Percentiles rank a stretch among this genome's conserved stretches.
These are phyloP conservation scores for Chlorociboria aeruginascens DNA, from an alignment of 495 filamentous ascomycete genomes.

Conservation along the genomic window DNA sequence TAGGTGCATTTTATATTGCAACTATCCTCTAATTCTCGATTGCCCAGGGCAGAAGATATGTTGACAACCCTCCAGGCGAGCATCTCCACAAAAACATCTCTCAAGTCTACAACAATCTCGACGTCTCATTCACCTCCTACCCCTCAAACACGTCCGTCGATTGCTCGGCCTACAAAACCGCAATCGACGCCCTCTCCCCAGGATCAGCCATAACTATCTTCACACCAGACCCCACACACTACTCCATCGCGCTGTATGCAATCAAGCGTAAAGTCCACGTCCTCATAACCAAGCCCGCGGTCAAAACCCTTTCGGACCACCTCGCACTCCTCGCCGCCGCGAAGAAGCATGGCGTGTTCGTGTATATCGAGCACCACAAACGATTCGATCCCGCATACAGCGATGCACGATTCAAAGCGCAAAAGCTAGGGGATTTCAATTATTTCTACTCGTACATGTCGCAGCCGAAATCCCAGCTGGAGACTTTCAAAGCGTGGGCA, in stretches of 20 bases:
- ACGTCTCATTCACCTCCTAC: conserved; percentile 71
- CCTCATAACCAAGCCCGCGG: conserved; percentile 90
- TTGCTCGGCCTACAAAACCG: conserved; percentile 75
- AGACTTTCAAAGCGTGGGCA: conserved; percentile 95
- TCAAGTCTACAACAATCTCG: conserved; percentile 75
- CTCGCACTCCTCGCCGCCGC: conserved; percentile 58
- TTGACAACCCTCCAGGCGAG: conserved; percentile 39
- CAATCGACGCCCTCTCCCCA: conserved; percentile 71
- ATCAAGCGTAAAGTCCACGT: conserved; percentile 81
- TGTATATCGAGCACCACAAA: conserved; percentile 95
- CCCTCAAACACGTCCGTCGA: conserved; percentile 61
- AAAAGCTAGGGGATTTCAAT: conserved; percentile 78
- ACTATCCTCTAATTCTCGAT: neutral
- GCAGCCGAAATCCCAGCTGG: conserved; percentile 83
- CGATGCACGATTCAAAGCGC: conserved; percentile 67
- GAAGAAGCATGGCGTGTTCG: conserved; percentile 67
- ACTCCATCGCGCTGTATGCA: conserved; percentile 87
- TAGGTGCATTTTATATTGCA: conserved; percentile 27
- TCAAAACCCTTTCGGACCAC: conserved; percentile 72
- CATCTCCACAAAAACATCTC: conserved; percentile 85
- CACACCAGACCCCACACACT: conserved; percentile 90
- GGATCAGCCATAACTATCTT: conserved; percentile 94
- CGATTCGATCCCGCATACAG: conserved; percentile 87
- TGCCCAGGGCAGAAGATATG: neutral
- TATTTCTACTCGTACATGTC: conserved; percentile 98